These are phyloP conservation scores for Rosa rugosa DNA, from an alignment of 306 rosid genomes.

Conservation along the genomic window DNA sequence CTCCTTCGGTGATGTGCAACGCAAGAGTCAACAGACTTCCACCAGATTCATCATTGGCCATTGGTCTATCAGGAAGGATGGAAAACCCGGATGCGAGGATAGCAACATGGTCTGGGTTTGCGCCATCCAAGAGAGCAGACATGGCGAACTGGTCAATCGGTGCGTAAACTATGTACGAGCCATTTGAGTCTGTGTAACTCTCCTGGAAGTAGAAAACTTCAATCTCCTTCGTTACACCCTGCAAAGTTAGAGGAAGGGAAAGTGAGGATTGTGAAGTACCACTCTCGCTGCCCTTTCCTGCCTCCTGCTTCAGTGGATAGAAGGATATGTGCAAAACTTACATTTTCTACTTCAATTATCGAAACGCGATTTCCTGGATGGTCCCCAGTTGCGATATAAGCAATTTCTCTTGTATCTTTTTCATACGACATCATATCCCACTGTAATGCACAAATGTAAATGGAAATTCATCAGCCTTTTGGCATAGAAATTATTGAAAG, in stretches of 20 bases:
- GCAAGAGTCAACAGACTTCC: slow-evolving; percentile 47
- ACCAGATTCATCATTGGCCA: neutral
- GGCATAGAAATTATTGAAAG: neutral
- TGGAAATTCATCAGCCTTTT: neutral
- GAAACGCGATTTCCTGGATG: slow-evolving; percentile 47
- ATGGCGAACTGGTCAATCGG: slow-evolving; percentile 41
- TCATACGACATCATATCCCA: neutral
- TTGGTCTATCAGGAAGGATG: slow-evolving; percentile 41
- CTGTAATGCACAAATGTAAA: neutral
- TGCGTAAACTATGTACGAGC: slow-evolving; percentile 50
- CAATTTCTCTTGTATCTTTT: slow-evolving; percentile 22
- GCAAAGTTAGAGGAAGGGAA: neutral
- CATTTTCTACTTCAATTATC: slow-evolving; percentile 37
- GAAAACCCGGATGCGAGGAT: slow-evolving; percentile 59
- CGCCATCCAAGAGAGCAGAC: slow-evolving; percentile 35
- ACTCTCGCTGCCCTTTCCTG: neutral
- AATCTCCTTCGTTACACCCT: slow-evolving; percentile 34
- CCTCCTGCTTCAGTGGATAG: no score
- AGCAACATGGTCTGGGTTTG: slow-evolving; percentile 33
- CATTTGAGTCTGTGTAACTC: slow-evolving; percentile 42
- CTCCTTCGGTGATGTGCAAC: slow-evolving; percentile 33
- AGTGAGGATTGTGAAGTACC: neutral
- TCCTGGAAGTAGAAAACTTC: slow-evolving; percentile 46
- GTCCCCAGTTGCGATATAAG: slow-evolving; percentile 31
- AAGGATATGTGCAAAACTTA: slow-evolving; percentile 20